Evolutionary conservation across 768 basidiomycete species (phyloP), one percentile per base, ranked within the genome.

Genomic region (Mrakia gelida): DNA sequence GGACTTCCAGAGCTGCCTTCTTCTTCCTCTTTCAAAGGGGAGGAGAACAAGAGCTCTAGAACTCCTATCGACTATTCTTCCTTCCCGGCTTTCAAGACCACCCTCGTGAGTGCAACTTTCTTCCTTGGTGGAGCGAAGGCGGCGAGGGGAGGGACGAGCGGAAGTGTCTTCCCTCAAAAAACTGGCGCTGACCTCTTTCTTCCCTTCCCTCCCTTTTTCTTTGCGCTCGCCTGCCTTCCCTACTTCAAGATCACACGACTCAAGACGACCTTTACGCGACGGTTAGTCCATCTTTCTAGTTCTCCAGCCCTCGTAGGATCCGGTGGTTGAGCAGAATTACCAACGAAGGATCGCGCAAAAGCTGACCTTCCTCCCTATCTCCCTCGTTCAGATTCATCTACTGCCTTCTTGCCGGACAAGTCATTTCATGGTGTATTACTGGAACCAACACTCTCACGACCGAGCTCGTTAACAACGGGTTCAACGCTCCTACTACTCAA

Each of bases 391-490:
- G 74, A 54, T 76, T 56, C 68, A 30, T 73, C 9, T 34, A 41
- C 43, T 68, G 45, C 71, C 68, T 30, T 13, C 49, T 81, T 75
- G 90, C 91, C 4, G 93, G 93, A 18, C 93, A 95, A 83, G 83
- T 94, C 43, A 90, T 94, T 49, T 93, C 93, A 72, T 83, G 94
- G 73, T 94, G 93, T 83, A 94, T 95, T 76, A 94, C 92, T 21
- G 92, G 91, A 84, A 95, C 93, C 74, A 94, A 91, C 82, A 91
- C 94, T 38, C 91, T 92, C 54, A 94, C 93, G 6, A 91, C 92
- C 28, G 92, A 93, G 83, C 86, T 94, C 52, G 88, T 90, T 15
- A 84, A 75, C 52, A 85, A 92, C 73, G 89, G 89, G 81, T 93
- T 92, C 90, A 85, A 87, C 18, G 83, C 93, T 70, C 89, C 93